A percentile compares a stretch with the other conserved stretches of the same genome.
Evolutionary conservation across 2,329 filamentous ascomycete genomes (phyloP).

Genomic region (Aspergillus alliaceus): DNA sequence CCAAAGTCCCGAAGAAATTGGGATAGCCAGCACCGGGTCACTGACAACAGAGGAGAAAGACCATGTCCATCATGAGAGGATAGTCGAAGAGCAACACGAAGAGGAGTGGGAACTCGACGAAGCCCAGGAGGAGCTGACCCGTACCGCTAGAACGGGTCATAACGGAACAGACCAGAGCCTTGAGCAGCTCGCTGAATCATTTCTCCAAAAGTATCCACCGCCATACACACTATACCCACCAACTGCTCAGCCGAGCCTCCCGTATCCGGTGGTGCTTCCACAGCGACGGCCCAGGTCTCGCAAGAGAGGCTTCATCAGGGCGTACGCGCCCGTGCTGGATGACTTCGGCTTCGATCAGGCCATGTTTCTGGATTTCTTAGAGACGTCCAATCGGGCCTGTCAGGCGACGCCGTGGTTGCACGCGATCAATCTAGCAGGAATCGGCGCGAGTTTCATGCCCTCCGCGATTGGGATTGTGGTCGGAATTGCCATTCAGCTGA

Average conservation of each 20-base stretch:
- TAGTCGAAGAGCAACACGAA: slow-evolving; percentile 10
- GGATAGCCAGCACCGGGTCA: not conserved
- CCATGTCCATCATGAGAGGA: not conserved
- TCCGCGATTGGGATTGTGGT: slow-evolving; percentile 44
- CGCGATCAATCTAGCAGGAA: slow-evolving; percentile 45
- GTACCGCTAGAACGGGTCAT: not conserved
- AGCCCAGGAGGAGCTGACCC: slow-evolving; percentile 20
- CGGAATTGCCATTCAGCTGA: slow-evolving; percentile 46
- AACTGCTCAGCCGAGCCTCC: slow-evolving; percentile 13
- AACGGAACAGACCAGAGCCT: not conserved
- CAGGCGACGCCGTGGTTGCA: slow-evolving; percentile 39
- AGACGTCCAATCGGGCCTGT: slow-evolving; percentile 39
- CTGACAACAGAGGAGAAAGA: not conserved
- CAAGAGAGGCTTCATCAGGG: slow-evolving; percentile 40
- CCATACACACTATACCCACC: slow-evolving; percentile 9
- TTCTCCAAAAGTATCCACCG: slow-evolving; percentile 14
- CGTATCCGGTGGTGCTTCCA: slow-evolving; percentile 40
- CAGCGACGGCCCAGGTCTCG: slow-evolving; percentile 38
- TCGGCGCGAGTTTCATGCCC: slow-evolving; percentile 41
- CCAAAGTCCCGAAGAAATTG: not conserved
- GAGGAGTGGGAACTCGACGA: slow-evolving; percentile 27
- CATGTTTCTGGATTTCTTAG: slow-evolving; percentile 39
- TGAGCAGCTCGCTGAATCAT: slow-evolving; percentile 14
- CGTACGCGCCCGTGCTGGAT: slow-evolving; percentile 39
- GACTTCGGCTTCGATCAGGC: slow-evolving; percentile 36